Base-by-base conservation (phyloP, 2,329 filamentous ascomycete genomes). In the Clonostachys solani region DNA sequence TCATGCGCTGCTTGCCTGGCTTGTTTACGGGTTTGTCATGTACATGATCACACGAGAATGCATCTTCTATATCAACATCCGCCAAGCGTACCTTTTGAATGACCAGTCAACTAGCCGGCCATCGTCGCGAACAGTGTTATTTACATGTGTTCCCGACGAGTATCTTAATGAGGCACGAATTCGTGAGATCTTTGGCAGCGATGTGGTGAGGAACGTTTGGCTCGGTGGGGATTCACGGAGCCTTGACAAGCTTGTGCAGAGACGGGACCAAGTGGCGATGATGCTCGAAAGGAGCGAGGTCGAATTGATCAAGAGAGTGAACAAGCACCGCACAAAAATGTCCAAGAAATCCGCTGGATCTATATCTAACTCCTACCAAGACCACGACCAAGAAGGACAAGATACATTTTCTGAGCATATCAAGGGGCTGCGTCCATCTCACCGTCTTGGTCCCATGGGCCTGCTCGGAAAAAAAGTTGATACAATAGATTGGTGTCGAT, bases 11-110 rank as follows among this genome's bases (percentile, higher is more conserved):
- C 74, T 92, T 33, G 88, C 86, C 1, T 95, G 87, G 79, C 67
- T 89, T 45, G 96, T 91, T 61, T 90, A 95, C 56, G 72, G 81
- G 47, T 96, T 96, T 63, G 77, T 97, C 49, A 84, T 96, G 65
- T 92, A 89, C 67, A 88, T 90, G 59, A 83, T 99, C 46, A 89
- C 89, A 33, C 83, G 92, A 50, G 94, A 99, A 66, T 85, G 85
- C 61, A 86, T 97, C 57, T 97, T 86, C 77, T 95, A 91, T 66
- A 89, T 96, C 71, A 95, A 95, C 58, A 71, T 97, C 45, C 88
- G 92, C 52, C 94, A 97, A 68, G 92, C 92, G 1, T 97, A 95
- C 71, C 81, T 92, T 15, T 75, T 95, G 48, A 89, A 90, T 3
- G 90, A 88, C 1, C 74, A 87, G 43, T 92, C 95, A 60, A 80